Percentiles rank a stretch among this genome's conserved stretches.
Evolutionary conservation across 1,284 basidiomycete genomes (phyloP).

Genomic region (Ceratobasidium sp.): DNA sequence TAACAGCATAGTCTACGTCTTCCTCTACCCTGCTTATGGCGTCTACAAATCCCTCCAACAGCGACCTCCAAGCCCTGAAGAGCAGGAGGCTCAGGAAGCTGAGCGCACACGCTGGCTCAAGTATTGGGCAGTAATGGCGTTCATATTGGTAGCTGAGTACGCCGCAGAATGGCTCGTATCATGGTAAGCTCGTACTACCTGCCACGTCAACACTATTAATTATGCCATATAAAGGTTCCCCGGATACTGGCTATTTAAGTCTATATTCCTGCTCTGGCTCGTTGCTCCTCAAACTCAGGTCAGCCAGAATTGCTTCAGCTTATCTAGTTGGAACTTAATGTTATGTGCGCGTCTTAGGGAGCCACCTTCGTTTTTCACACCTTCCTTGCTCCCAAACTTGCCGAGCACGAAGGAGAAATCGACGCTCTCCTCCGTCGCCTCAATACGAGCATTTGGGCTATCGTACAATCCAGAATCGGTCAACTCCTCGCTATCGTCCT

Average conservation of each 20-base stretch:
- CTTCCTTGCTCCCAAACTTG: slow-evolving; percentile 73
- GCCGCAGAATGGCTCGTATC: slow-evolving; percentile 72
- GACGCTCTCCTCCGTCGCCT: slow-evolving; percentile 69
- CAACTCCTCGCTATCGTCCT: slow-evolving; percentile 36
- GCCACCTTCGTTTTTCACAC: slow-evolving; percentile 75
- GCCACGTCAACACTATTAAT: slow-evolving; percentile 41
- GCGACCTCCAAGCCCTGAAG: slow-evolving; percentile 54
- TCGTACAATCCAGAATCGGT: slow-evolving; percentile 61
- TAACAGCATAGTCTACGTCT: slow-evolving; percentile 46
- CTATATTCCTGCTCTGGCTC: slow-evolving; percentile 75
- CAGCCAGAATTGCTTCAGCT: slow-evolving; percentile 47
- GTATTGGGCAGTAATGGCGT: slow-evolving; percentile 70
- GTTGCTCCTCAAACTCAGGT: slow-evolving; percentile 80
- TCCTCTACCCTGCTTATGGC: slow-evolving; percentile 57
- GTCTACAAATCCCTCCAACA: slow-evolving; percentile 63
- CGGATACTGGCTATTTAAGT: slow-evolving; percentile 81
- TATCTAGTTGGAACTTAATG: background rate
- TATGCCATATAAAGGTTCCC: slow-evolving; percentile 67
- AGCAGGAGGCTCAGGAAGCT: slow-evolving; percentile 59
- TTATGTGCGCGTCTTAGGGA: slow-evolving; percentile 60
- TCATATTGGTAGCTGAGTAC: slow-evolving; percentile 74
- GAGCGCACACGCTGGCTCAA: slow-evolving; percentile 67
- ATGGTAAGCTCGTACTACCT: slow-evolving; percentile 62
- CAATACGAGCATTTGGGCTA: slow-evolving; percentile 63
- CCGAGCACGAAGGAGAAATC: slow-evolving; percentile 71